Evolutionary conservation across 176 grass and related monocot genomes (phyloP).

Genomic region (Raddia distichophylla): DNA sequence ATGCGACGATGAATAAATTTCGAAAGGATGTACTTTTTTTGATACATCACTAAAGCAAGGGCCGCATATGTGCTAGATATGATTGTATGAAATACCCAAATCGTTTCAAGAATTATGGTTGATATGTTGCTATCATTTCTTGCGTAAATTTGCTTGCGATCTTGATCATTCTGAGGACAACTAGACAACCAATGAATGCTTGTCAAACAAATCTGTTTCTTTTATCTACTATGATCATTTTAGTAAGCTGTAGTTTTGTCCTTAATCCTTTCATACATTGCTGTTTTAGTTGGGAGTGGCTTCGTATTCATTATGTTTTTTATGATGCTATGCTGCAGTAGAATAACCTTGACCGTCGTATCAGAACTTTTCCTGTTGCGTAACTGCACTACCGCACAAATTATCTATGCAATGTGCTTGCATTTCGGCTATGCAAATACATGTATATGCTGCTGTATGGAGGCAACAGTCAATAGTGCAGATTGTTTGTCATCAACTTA

Average conservation of each 20-base stretch:
- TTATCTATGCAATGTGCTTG: not conserved
- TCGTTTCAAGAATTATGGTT: not conserved
- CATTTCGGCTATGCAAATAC: not conserved
- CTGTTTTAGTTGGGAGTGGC: not conserved
- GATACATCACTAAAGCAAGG: not conserved
- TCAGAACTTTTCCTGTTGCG: not conserved
- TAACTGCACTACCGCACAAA: not conserved
- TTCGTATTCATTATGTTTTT: slow-evolving; percentile 5
- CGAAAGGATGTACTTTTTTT: not conserved
- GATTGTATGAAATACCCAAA: not conserved
- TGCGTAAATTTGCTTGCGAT: slow-evolving; percentile 6
- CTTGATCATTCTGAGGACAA: not conserved
- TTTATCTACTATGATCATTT: not conserved
- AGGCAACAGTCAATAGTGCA: not conserved
- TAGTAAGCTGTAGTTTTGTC: not conserved
- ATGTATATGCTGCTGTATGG: not conserved
- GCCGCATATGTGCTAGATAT: not conserved
- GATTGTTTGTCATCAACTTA: slow-evolving; percentile 29
- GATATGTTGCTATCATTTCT: not conserved
- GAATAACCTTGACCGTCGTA: not conserved
- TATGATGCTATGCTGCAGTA: not conserved
- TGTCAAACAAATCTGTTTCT: not conserved
- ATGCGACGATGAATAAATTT: not conserved
- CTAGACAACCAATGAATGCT: not conserved
- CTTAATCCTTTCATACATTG: not conserved